Base-by-base conservation (phyloP, 2,329 filamentous ascomycete species). In the Purpureocillium lavendulum region DNA sequence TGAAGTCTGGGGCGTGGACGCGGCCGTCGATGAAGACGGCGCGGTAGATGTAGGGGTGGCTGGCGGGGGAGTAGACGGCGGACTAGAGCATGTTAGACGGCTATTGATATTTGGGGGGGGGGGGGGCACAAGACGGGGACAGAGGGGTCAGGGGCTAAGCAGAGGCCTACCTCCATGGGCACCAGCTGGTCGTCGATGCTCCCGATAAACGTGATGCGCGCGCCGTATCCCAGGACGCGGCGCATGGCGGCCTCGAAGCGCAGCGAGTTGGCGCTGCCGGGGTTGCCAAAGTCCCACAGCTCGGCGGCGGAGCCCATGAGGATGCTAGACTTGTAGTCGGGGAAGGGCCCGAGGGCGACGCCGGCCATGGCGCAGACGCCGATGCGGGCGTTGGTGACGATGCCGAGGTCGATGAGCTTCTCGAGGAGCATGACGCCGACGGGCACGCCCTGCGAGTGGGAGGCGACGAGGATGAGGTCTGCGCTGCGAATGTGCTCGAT, bases 171-270 rank as follows among this genome's bases (percentile, higher is more conserved):
- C 70, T 96, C 90, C 56, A 98, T 70, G 4, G 89, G 90, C 12
- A 98, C 89, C 3, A 98, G 71, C 60, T 98, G 92, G 60, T 98
- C 92, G 58, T 98, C 92, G 38, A 98, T 94, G 60, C 89, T 96
- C 39, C 90, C 90, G 43, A 94, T 74, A 57, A 89, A 96, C 1
- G 88, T 84, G 36, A 97, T 77, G 31, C 87, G 78, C 12, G 86
- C 86, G 11, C 89, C 88, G 51, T 87, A 83, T 13, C 81, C 74
- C 7, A 98, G 67, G 2, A 84, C 82, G 9, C 76, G 75, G 52
- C 84, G 80, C 3, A 97, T 65, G 0, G 88, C 80, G 21, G 79
- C 70, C 50, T 87, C 80, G 49, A 96, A 94, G 49, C 85, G 78
- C 52, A 83, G 82, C 1, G 87, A 90, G 11, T 96, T 85, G 39